Conservation (phyloP, 148 eudicot genomes). For the Vaccinium darrowii region DNA sequence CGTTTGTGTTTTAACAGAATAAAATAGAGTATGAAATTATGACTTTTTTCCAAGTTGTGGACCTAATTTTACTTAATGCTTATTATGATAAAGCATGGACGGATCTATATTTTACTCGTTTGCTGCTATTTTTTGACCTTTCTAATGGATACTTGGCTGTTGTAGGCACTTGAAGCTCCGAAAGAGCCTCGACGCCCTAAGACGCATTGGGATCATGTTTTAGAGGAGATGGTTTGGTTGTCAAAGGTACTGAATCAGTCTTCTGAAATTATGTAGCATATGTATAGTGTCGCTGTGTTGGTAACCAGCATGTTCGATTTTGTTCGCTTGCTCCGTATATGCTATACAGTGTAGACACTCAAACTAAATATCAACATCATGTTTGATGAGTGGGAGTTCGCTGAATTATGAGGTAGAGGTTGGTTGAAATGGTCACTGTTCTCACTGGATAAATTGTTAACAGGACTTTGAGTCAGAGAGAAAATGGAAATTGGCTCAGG, state of each 20-base stretch:
- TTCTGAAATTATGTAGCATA: background rate
- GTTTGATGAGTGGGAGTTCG: background rate
- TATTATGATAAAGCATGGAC: constrained; percentile 3
- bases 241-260: constrained; percentile 64
- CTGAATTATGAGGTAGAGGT: constrained; percentile 1
- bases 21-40: background rate
- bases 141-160: constrained; percentile 21
- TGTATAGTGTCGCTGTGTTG: background rate
- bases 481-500: constrained; percentile 92
- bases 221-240: constrained; percentile 99
- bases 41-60: background rate
- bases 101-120: background rate
- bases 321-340: background rate
- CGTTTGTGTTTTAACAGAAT: background rate
- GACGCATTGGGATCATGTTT: constrained; percentile 99
- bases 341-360: background rate
- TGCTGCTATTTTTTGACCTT: background rate
- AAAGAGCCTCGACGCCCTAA: constrained; percentile 92
- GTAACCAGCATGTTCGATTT: background rate
- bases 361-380: background rate
- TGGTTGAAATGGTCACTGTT: background rate
- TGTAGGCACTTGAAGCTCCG: constrained; percentile 95
- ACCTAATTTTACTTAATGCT: background rate
- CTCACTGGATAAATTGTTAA: constrained; percentile 23
- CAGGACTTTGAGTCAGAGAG: constrained; percentile 99